These are phyloP conservation scores for Globisporangium paroecandrum DNA, from an alignment of 352 stramenopile species.

Conservation along the genomic window DNA sequence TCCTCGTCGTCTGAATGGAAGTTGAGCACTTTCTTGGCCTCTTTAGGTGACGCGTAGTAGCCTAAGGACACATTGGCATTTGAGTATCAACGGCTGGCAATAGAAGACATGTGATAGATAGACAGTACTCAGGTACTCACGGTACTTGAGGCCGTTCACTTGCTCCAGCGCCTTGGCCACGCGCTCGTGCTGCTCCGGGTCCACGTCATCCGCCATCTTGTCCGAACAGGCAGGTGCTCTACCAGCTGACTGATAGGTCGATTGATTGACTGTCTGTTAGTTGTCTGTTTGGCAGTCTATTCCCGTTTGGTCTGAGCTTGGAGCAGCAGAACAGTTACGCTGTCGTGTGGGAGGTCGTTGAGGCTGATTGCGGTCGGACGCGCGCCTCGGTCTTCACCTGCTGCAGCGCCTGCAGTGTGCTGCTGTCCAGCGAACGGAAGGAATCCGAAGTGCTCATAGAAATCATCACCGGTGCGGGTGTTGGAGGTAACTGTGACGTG, in stretches of 20 bases:
- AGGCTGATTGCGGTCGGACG: slow-evolving; percentile 44
- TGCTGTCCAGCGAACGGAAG: slow-evolving; percentile 31
- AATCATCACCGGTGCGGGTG: background rate
- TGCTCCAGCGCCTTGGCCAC: slow-evolving; percentile 65
- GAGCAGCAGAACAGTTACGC: background rate
- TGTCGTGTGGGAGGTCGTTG: background rate
- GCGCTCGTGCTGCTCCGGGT: slow-evolving; percentile 50
- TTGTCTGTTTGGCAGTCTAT: background rate
- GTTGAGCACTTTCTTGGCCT: slow-evolving; percentile 38
- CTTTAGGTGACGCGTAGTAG: slow-evolving; percentile 38
- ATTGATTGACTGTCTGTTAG: background rate
- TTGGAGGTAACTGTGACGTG: background rate
- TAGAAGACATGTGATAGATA: background rate
- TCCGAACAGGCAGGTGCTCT: no score
- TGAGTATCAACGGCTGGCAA: background rate
- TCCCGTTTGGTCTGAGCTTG: no score
- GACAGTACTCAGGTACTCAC: slow-evolving; percentile 7
- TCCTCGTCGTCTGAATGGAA: slow-evolving; percentile 49
- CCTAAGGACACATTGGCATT: slow-evolving; percentile 21
- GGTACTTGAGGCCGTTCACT: slow-evolving; percentile 65
- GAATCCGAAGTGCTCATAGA: background rate
- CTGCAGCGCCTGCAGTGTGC: slow-evolving; percentile 44
- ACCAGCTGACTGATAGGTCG: background rate
- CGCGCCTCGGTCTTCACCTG: slow-evolving; percentile 36
- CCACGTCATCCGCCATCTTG: slow-evolving; percentile 11